These are phyloP conservation scores for Aspergillus sparsus DNA, from an alignment of 495 filamentous ascomycete species.

Conservation along the genomic window DNA sequence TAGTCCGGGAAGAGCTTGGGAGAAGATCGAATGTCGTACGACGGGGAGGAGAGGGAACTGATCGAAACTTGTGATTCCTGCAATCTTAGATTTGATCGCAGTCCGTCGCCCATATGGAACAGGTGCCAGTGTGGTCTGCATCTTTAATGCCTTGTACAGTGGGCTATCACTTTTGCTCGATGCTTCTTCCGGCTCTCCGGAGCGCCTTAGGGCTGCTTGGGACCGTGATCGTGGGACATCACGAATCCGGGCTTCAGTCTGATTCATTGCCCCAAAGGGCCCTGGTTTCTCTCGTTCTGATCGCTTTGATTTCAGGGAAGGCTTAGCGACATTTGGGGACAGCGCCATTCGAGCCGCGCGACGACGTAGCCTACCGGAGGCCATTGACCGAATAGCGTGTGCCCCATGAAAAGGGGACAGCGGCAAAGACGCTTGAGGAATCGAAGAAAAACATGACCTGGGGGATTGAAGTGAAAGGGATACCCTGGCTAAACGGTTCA, in stretches of 20 bases:
- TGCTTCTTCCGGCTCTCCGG: constrained; percentile 34
- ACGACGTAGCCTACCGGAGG: constrained; percentile 40
- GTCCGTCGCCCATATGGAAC: constrained; percentile 72
- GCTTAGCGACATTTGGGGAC: constrained; percentile 67
- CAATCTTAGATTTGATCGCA: constrained; percentile 67
- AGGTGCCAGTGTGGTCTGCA: constrained; percentile 77
- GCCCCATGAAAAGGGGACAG: constrained; percentile 28
- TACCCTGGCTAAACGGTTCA: constrained; percentile 33
- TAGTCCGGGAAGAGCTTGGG: constrained; percentile 71
- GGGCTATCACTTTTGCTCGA: constrained; percentile 47
- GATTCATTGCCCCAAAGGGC: constrained; percentile 80
- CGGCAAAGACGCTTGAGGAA: constrained; percentile 31
- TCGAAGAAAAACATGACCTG: constrained; percentile 42
- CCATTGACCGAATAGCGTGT: constrained; percentile 43
- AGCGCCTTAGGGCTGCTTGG: constrained; percentile 41
- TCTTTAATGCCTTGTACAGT: constrained; percentile 84
- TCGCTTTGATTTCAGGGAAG: constrained; percentile 46
- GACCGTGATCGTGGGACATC: constrained; percentile 39
- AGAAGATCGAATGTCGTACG: constrained; percentile 69
- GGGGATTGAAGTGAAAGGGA: constrained; percentile 36
- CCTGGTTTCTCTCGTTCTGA: constrained; percentile 46
- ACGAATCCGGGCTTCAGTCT: constrained; percentile 63
- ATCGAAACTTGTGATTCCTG: constrained; percentile 72
- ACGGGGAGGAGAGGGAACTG: constrained; percentile 72
- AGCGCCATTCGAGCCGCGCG: constrained; percentile 75